Conservation (phyloP, 2,329 filamentous ascomycete genomes). For the Fusarium continuum region DNA sequence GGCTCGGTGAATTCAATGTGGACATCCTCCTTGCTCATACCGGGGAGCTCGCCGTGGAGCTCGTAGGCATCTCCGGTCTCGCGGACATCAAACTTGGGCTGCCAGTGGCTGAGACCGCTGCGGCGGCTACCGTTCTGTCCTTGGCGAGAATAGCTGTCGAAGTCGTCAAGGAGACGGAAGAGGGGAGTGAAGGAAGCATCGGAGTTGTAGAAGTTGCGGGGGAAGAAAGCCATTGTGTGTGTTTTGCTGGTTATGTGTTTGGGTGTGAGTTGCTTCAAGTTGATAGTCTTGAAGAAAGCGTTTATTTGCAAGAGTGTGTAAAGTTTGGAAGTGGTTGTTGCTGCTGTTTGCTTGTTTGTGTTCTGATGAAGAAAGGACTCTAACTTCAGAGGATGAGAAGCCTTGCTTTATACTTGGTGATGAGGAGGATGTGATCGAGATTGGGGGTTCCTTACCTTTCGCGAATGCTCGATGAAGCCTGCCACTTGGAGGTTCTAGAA, state of each 20-base stretch:
- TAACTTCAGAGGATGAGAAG: conserved; percentile 11
- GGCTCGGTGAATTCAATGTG: conserved; percentile 81
- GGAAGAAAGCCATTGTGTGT: conserved; percentile 69
- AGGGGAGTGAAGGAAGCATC: conserved; percentile 66
- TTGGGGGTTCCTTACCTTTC: conserved; percentile 28
- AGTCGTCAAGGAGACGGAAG: conserved; percentile 72
- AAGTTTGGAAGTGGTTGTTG: conserved; percentile 3
- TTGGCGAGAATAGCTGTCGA: conserved; percentile 64
- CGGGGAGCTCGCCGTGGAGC: conserved; percentile 82
- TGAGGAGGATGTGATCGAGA: conserved; percentile 5
- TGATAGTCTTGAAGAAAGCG: conserved; percentile 39
- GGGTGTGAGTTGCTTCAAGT: conserved; percentile 39
- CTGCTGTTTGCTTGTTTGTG: conserved; percentile 37
- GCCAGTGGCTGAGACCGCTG: conserved; percentile 64
- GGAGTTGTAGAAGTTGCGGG: conserved; percentile 60
- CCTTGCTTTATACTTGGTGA: conserved; percentile 46
- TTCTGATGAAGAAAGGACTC: conserved; percentile 42
- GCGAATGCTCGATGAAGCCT: conserved; percentile 29
- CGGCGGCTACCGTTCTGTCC: conserved; percentile 38
- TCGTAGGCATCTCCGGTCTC: conserved; percentile 76
- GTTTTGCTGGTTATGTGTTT: conserved; percentile 38
- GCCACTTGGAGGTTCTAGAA: conserved; percentile 41
- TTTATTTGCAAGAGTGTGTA: conserved; percentile 41
- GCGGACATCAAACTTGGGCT: conserved; percentile 80
- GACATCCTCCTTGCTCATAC: conserved; percentile 77